Base-by-base conservation (phyloP, 108 stramenopile species). In the Fragilariopsis cylindrus region DNA sequence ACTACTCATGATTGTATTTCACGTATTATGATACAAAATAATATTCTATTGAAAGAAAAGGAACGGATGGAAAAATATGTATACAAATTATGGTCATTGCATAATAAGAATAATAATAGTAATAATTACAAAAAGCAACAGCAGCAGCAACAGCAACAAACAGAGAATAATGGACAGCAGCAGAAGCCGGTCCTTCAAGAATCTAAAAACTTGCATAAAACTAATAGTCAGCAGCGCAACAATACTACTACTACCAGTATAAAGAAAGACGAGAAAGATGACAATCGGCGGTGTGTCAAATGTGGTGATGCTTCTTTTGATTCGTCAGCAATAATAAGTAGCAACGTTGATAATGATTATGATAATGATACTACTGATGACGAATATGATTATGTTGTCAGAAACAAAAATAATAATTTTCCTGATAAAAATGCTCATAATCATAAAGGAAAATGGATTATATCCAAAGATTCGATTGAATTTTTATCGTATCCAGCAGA, bases 401-500 rank as follows among this genome's bases (percentile, higher is more conserved):
- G 0, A 9, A 52, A 52, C 50, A 0, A n/a, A n/a, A n/a, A n/a
- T n/a, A n/a, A n/a, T n/a, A n/a, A n/a, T n/a, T n/a, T 21, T 21
- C 21, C 19, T 19, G 19, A 21, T 21, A 21, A 21, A 0, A 1
- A 13, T 7, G 0, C 3, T 7, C 15, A 19, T 7, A 18, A 53
- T 5, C 88, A 89, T 53, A 77, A 68, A 45, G 88, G 91, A 11
- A 52, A 66, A 57, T 89, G 88, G 91, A 75, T 76, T 46, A 75
- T 87, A 79, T 81, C 84, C 66, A 57, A 77, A 2, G 87, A 90
- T 67, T 86, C 85, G 19, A 65, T 75, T 16, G 91, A 88, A 40
- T 92, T 92, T 54, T 67, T 88, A 53, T 66, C 76, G 47, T 73
- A 87, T 47, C 87, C 89, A n/a, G 81, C 75, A 4, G 87, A 92